Evolutionary conservation across 108 stramenopile species (phyloP).

Genomic region (Pseudonitzschia multistriata): DNA sequence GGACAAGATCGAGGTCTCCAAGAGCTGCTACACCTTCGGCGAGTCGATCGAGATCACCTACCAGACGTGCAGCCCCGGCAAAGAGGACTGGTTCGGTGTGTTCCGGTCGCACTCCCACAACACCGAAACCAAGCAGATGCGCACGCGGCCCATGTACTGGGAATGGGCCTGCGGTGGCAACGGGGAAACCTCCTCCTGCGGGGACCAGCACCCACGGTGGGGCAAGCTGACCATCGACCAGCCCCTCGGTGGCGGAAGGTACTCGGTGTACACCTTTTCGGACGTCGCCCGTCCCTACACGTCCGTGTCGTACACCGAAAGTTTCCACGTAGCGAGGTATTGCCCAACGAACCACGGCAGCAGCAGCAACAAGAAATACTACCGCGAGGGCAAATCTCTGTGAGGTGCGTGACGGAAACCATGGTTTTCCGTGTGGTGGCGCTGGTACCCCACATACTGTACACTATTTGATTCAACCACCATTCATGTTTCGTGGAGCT

Average conservation of each 20-base stretch:
- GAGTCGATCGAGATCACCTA: not conserved
- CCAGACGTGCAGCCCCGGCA: not conserved
- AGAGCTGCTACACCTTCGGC: not conserved
- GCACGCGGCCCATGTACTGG: not conserved
- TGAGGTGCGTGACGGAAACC: not conserved
- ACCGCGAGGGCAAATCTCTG: not conserved
- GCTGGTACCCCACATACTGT: no score
- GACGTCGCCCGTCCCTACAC: not conserved
- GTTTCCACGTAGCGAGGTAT: not conserved
- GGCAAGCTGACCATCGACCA: not conserved
- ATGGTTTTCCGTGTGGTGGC: not conserved
- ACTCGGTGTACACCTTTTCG: not conserved
- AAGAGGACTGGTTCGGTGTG: not conserved
- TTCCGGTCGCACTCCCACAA: not conserved
- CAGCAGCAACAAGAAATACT: not conserved
- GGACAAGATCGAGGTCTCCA: not conserved
- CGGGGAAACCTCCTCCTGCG: not conserved
- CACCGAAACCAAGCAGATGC: not conserved
- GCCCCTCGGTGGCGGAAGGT: not conserved
- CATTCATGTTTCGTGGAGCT: not conserved
- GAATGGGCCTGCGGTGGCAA: slow-evolving; percentile 10
- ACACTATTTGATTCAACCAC: not conserved
- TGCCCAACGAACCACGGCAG: not conserved
- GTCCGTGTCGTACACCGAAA: not conserved
- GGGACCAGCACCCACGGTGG: not conserved